Evolutionary conservation across 495 filamentous ascomycete species (phyloP).

Genomic region (Glutinoglossum americanum): DNA sequence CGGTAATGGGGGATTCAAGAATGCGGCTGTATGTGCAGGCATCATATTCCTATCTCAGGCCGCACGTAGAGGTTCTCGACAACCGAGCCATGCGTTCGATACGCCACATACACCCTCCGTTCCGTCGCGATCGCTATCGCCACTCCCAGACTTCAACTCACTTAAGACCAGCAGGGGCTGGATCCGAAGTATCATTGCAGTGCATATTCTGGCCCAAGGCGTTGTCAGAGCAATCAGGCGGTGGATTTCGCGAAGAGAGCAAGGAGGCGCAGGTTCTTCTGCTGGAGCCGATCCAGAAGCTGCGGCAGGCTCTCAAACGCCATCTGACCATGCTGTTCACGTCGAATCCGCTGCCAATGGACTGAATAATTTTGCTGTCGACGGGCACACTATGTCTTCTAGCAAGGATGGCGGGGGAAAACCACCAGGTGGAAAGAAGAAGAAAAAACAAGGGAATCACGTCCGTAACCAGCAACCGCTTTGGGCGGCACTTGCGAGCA

Average conservation of each 20-base stretch:
- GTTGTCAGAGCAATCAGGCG: constrained; percentile 38
- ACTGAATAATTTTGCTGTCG: constrained; percentile 21
- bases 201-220: constrained; percentile 80
- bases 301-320: constrained; percentile 24
- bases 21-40: constrained; percentile 53
- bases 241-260: constrained; percentile 33
- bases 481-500: constrained; percentile 85
- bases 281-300: constrained; percentile 32
- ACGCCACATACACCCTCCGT: not conserved
- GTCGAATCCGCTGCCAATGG: constrained; percentile 26
- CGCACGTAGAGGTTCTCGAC: constrained; percentile 30
- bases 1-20: constrained; percentile 50
- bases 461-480: constrained; percentile 79
- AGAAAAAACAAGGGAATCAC: constrained; percentile 69
- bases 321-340: constrained; percentile 13
- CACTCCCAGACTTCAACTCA: not conserved
- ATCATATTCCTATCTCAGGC: constrained; percentile 52
- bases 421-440: constrained; percentile 48
- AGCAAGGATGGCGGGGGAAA: constrained; percentile 25
- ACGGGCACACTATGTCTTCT: constrained; percentile 17
- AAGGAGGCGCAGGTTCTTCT: constrained; percentile 9
- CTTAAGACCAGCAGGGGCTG: constrained; percentile 27
- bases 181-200: constrained; percentile 43
- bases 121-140: not conserved
- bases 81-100: constrained; percentile 8